phyloP scores from a whole-genome alignment of 306 rosid species.

The Cucurbita ficifolia region DNA sequence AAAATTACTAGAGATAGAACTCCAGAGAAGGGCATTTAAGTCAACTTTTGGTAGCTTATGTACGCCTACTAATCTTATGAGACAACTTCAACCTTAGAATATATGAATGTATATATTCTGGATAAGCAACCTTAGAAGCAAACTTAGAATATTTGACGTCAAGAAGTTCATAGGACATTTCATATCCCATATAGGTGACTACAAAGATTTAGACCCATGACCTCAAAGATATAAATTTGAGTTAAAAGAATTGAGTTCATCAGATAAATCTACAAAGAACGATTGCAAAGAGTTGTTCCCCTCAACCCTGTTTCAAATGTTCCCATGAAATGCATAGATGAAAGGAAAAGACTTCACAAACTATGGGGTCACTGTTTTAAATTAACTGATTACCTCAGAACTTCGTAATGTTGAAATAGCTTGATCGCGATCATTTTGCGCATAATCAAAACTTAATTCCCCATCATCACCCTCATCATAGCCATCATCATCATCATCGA shows the following conservation, averaged over 20 bases:
- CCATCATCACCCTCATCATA: slow-evolving; percentile 56
- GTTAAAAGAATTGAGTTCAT: neutral
- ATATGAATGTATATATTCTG: too few relatives aligned
- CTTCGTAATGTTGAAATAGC: slow-evolving; percentile 41
- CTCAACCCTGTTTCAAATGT: neutral
- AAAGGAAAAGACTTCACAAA: neutral
- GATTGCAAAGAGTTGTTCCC: neutral
- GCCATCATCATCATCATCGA: slow-evolving; percentile 26
- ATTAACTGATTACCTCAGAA: slow-evolving; percentile 49
- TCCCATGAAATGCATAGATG: neutral
- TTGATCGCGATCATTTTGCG: slow-evolving; percentile 38
- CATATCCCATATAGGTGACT: neutral
- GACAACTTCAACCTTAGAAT: neutral
- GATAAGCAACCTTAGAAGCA: too few relatives aligned
- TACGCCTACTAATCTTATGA: too few relatives aligned
- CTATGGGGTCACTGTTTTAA: neutral
- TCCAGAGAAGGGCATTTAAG: neutral
- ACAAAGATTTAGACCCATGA: neutral
- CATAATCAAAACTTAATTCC: slow-evolving; percentile 78
- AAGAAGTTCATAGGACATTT: neutral
- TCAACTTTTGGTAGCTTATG: too few relatives aligned
- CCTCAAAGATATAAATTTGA: neutral
- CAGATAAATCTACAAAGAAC: neutral
- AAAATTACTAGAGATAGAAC: neutral
- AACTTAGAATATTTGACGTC: neutral